Evolutionary conservation across 331 rosid species (phyloP), one percentile per base, ranked within the genome.

Genomic region (Pyracantha coccinea): DNA sequence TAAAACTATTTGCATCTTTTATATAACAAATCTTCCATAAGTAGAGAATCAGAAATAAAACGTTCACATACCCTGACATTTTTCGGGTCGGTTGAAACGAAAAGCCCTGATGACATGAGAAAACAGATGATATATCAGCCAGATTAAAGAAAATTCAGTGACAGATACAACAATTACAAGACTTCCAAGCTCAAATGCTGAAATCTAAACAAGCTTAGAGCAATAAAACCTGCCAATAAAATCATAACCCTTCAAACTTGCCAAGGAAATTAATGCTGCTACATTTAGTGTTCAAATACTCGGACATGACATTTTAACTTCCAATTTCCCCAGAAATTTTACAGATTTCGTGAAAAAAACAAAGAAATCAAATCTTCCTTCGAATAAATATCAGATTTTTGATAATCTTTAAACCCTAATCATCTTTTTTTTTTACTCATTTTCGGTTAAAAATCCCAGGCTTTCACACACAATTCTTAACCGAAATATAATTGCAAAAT

Each of bases 1-100:
- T 38, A 38, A 38, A n/a, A 29, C 19, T 4, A 32, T 16, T 28
- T 7, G 10, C 62, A 7, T 10, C 54, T 5, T 53, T 20, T n/a
- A n/a, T 9, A 72, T 33, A 13, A 35, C 50, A 61, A 14, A 33
- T 15, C 63, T 75, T 52, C 38, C 24, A 11, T 4, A 14, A 24
- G 13, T 23, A 45, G 16, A 65, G 27, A 66, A 32, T 61, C 15
- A 35, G 15, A 25, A 20, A 27, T 24, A 24, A 75, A 21, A 33
- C 7, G n/a, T 64, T n/a, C 14, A 66, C 71, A 66, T 68, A 68
- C 72, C 72, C 72, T 44, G 72, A 44, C 72, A 68, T 68, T 15
- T 25, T 20, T 12, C 27, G 8, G 21, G 50, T 20, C 27, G 72
- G 19, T 8, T 44, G 71, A 68, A 41, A 68, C 16, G 20, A 23